These are phyloP conservation scores for Talaromyces albobiverticillius DNA, from an alignment of 2,329 filamentous ascomycete species.

Conservation along the genomic window DNA sequence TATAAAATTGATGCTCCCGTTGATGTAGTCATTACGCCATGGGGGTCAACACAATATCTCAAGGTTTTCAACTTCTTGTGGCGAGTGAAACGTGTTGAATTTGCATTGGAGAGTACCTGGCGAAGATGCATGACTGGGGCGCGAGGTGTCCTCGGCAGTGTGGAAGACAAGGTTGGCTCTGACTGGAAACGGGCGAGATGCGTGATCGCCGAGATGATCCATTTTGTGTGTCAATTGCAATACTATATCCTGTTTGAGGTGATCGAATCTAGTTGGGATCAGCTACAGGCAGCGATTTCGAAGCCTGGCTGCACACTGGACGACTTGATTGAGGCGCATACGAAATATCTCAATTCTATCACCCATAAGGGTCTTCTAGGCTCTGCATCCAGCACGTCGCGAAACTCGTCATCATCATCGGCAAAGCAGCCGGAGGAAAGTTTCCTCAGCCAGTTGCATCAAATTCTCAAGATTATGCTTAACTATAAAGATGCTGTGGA, in stretches of 20 bases:
- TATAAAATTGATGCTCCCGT: conserved; percentile 97
- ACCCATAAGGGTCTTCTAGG: conserved; percentile 94
- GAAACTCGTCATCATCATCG: conserved; percentile 41
- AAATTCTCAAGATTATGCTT: conserved; percentile 91
- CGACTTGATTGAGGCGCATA: conserved; percentile 89
- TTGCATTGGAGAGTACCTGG: conserved; percentile 87
- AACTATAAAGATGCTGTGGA: conserved; percentile 91
- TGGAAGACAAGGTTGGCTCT: conserved; percentile 67
- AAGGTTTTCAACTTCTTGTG: conserved; percentile 99
- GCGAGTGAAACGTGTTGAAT: conserved; percentile 97
- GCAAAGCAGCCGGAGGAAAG: conserved; percentile 62
- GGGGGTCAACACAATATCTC: conserved; percentile 92
- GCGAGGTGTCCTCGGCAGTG: conserved; percentile 79
- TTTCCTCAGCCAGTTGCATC: conserved; percentile 87
- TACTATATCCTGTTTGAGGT: conserved; percentile 99
- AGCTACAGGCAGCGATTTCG: conserved; percentile 76
- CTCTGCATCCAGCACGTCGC: conserved; percentile 44
- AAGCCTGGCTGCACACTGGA: conserved; percentile 89
- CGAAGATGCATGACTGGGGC: conserved; percentile 93
- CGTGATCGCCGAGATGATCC: conserved; percentile 93
- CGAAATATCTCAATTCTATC: conserved; percentile 85
- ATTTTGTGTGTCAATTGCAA: conserved; percentile 94
- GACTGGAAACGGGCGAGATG: conserved; percentile 92
- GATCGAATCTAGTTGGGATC: conserved; percentile 93
- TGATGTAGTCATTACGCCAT: conserved; percentile 94